Conservation (phyloP, 2,329 filamentous ascomycete species). For the Grosmannia huntii region DNA sequence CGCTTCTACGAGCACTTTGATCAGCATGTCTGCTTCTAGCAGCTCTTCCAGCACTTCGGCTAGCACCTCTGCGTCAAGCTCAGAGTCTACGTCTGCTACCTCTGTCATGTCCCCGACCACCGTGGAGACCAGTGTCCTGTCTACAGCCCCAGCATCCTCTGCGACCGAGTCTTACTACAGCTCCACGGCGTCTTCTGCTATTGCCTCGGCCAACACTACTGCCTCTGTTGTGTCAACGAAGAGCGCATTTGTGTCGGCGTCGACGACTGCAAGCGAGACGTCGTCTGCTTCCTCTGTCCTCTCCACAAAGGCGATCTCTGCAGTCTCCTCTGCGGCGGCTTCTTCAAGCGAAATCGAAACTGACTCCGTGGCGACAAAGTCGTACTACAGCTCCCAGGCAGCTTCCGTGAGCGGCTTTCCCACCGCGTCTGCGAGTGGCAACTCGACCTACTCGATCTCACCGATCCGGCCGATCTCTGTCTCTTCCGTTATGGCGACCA, state of each 20-base stretch:
- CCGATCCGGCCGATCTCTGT: constrained; percentile 17
- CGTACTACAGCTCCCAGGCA: constrained; percentile 13
- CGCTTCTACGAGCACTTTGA: neutral
- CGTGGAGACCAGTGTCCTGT: neutral
- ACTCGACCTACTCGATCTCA: constrained; percentile 7
- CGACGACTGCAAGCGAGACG: no score
- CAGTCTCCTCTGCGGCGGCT: no score
- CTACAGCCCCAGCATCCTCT: neutral
- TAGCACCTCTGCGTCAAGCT: constrained; percentile 14
- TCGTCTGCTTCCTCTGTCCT: no score
- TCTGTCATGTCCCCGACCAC: neutral
- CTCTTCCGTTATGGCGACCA: neutral
- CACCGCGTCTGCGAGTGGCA: constrained; percentile 4
- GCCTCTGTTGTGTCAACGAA: no score
- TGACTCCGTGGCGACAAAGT: neutral
- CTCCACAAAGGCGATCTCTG: no score
- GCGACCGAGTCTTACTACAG: neutral
- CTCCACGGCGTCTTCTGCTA: neutral
- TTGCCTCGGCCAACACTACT: neutral
- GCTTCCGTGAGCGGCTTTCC: constrained; percentile 19
- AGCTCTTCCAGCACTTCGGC: constrained; percentile 1
- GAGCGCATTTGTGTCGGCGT: no score
- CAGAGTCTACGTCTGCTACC: constrained; percentile 17
- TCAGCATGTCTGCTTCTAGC: constrained; percentile 6
- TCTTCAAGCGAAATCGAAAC: neutral